These are phyloP conservation scores for Aspergillus quadrilineatus DNA, from an alignment of 2,329 filamentous ascomycete species.

Conservation along the genomic window DNA sequence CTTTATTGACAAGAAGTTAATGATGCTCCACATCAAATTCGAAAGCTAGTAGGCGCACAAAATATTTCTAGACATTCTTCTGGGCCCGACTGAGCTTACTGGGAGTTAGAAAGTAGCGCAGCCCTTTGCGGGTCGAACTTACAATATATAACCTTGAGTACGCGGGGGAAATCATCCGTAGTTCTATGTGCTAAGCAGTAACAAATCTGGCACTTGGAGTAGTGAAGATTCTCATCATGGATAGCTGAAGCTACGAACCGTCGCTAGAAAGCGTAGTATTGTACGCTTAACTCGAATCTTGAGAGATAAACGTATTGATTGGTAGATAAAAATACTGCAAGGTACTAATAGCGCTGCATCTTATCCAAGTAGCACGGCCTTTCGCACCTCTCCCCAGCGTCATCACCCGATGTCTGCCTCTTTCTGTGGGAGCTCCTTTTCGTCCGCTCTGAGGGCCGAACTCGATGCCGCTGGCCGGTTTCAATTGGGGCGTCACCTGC, in stretches of 20 bases:
- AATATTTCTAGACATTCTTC: not conserved
- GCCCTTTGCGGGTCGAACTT: no score
- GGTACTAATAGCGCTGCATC: constrained; percentile 13
- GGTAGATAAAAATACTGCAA: constrained; percentile 3
- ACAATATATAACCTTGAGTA: no score
- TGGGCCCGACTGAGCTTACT: no score
- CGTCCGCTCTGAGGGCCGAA: constrained; percentile 1
- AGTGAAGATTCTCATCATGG: no score
- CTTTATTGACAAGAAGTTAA: not conserved
- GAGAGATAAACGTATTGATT: constrained; percentile 1
- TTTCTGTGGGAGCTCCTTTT: not conserved
- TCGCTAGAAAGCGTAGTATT: no score
- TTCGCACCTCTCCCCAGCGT: constrained; percentile 1
- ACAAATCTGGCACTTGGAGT: no score
- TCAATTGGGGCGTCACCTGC: constrained; percentile 1
- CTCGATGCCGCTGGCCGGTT: not conserved
- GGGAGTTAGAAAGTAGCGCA: no score
- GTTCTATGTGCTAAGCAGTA: no score
- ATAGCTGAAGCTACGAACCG: no score
- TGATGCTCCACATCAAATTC: not conserved
- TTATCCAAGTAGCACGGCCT: constrained; percentile 13
- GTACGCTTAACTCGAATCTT: not conserved
- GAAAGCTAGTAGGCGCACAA: not conserved
- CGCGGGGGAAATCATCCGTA: no score
- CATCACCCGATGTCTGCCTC: not conserved